Evolutionary conservation across 306 rosid species (phyloP), one percentile per base, ranked within the genome.

Genomic region (Cicer arietinum): DNA sequence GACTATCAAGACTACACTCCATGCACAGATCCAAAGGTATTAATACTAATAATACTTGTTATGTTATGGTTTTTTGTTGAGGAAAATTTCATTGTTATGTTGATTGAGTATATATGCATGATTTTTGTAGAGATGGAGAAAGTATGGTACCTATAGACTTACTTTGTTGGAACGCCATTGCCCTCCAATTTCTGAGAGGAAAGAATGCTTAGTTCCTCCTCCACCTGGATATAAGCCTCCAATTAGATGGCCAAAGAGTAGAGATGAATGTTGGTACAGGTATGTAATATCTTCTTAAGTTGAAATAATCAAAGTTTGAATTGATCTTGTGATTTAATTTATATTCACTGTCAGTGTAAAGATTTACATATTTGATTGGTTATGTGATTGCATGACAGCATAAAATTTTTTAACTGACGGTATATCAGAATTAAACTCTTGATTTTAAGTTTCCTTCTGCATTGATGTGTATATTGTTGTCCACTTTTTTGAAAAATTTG

Each of bases 251-350:
- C 99, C 99, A 18, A 89, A 88, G 84, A 92, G 99, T 85, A 83
- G 91, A 80, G 92, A 95, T 50, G 84, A 92, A 76, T 90, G 99
- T 81, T 92, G 99, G 99, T 95, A 95, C 92, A 89, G 99, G 99
- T 95, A 85, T 60, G 72, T 20, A 56, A 41, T 8, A 71, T 67
- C 10, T 9, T 66, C 18, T 8, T 43, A 42, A 22, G 37, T 16
- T 74, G 61, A 58, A 46, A 44, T n/a, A 13, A 42, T 61, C 65
- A 59, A 71, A 53, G 42, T 56, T 14, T 51, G 73, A 35, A 50
- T 48, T 45, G 60, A 30, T 25, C 3, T 25, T 25, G 35, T 25
- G 35, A 25, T 25, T 25, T 25, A 25, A 25, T 25, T 25, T 25
- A 25, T 30, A 30, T 30, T 0, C 37, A 0, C 0, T 30, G 37